Evolutionary conservation across 305 asterid genomes (phyloP), one percentile per base, ranked within the genome.

Genomic region (Stenogyne calaminthoides): DNA sequence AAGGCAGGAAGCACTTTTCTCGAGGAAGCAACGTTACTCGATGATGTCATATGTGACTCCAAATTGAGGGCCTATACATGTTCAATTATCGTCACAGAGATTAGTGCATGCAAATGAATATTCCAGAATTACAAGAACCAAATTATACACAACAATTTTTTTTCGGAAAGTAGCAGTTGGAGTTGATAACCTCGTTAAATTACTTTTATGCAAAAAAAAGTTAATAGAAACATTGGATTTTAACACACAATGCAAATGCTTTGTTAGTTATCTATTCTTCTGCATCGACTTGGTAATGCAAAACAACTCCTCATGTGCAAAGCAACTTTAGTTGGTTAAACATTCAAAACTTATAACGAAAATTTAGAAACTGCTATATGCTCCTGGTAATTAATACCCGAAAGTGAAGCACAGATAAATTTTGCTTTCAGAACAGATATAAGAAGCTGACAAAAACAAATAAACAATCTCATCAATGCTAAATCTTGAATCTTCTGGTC

Each of bases 1-100:
- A 73, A 69, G 69, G 78, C 78, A 37, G 85, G 82, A 44, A 73
- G 72, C 77, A 57, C 25, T 67, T 77, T 61, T 44, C 66, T 60
- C 2, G 78, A 67, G 18, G 74, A 55, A 42, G 60, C 47, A 65
- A 29, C 52, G 20, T 54, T 16, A 16, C 42, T 44, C 62, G 10
- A 46, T 19, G 56, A 49, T 40, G 77, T 70, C 9, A 37, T 22
- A 18, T 20, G 60, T 10, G 76, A 57, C 71, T 78, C 51, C 78
- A 71, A 70, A 47, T 68, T 75, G 61, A 60, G 10, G 58, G 29
- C 66, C 77, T 80, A 20, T 55, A 19, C 71, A 79, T n/a, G 44
- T 6, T 55, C 10, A 34, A 64, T 44, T 40, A 55, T 60, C 56
- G 19, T 60, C 9, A 75, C n/a, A 67, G 56, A 62, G 56, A 15